Percentiles rank a stretch among this genome's conserved stretches.
phyloP scores from a whole-genome alignment of 768 basidiomycete species.

The Suillus sp. region DNA sequence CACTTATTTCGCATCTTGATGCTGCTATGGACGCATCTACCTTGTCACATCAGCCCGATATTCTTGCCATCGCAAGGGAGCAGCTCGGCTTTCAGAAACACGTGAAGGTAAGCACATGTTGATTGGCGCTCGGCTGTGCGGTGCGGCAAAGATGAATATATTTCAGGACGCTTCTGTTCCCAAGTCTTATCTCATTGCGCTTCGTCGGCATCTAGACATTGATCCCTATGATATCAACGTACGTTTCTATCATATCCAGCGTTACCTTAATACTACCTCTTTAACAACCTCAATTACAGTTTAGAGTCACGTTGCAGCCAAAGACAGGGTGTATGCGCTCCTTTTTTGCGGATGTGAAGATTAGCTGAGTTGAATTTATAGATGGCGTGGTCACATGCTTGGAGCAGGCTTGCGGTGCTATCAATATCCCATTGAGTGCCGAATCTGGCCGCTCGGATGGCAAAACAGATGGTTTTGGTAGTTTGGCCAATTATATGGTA shows the following conservation, averaged over 20 bases:
- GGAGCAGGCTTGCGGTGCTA: constrained; percentile 45
- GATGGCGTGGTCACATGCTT: constrained; percentile 47
- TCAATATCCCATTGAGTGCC: constrained; percentile 35
- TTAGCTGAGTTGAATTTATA: constrained; percentile 23
- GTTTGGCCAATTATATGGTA: constrained; percentile 49
- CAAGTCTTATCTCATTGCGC: constrained; percentile 25
- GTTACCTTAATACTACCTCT: background rate
- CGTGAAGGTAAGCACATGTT: constrained; percentile 12
- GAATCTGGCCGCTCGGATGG: constrained; percentile 39
- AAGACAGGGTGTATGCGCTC: constrained; percentile 41
- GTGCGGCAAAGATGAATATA: background rate
- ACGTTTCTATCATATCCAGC: background rate
- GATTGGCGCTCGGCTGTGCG: constrained; percentile 10
- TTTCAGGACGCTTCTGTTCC: constrained; percentile 15
- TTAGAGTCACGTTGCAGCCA: constrained; percentile 39
- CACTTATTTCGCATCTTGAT: background rate
- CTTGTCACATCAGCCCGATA: background rate
- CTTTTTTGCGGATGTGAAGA: constrained; percentile 8
- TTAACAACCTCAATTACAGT: constrained; percentile 31
- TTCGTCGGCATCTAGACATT: constrained; percentile 21
- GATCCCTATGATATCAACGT: constrained; percentile 27
- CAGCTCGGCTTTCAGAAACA: constrained; percentile 18
- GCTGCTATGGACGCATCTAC: background rate
- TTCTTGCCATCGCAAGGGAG: constrained; percentile 17
- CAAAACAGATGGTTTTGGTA: constrained; percentile 45